Conservation (phyloP, 2,329 filamentous ascomycete genomes). For the Penicillium sp. region DNA sequence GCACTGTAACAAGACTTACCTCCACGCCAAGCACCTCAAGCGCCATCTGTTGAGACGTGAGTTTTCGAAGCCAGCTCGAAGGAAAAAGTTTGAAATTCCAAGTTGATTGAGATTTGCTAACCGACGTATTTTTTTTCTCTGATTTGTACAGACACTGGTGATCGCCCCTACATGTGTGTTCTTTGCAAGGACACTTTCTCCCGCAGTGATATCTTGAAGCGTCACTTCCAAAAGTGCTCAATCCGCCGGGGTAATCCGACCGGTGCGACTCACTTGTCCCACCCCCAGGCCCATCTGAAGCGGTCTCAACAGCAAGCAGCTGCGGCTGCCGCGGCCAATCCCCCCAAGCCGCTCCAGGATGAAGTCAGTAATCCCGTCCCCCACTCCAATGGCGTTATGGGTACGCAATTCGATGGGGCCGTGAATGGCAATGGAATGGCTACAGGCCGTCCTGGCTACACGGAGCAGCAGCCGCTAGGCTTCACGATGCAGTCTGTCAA, state of each 20-base stretch:
- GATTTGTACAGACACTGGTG: slow-evolving; percentile 69
- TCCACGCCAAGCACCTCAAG: slow-evolving; percentile 95
- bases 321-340: slow-evolving; percentile 32
- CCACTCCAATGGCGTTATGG: slow-evolving; percentile 38
- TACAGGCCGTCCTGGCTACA: slow-evolving; percentile 30
- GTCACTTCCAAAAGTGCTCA: slow-evolving; percentile 98
- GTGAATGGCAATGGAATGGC: slow-evolving; percentile 38
- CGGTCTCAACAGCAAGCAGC: slow-evolving; percentile 45
- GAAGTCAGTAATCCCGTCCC: slow-evolving; percentile 39
- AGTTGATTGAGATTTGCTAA: slow-evolving; percentile 6
- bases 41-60: slow-evolving; percentile 91
- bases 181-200: slow-evolving; percentile 97
- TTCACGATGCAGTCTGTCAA: slow-evolving; percentile 37
- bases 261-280: slow-evolving; percentile 85
- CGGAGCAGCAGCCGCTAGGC: slow-evolving; percentile 38
- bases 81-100: not conserved
- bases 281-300: slow-evolving; percentile 81
- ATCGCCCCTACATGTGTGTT: slow-evolving; percentile 96
- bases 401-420: slow-evolving; percentile 36
- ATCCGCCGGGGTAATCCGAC: slow-evolving; percentile 92
- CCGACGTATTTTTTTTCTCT: slow-evolving; percentile 20
- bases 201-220: slow-evolving; percentile 93
- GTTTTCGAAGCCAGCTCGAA: slow-evolving; percentile 37
- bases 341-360: slow-evolving; percentile 37
- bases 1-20: slow-evolving; percentile 95